Evolutionary conservation across 768 basidiomycete species (phyloP).

Genomic region (Lactifluus subvellereus): DNA sequence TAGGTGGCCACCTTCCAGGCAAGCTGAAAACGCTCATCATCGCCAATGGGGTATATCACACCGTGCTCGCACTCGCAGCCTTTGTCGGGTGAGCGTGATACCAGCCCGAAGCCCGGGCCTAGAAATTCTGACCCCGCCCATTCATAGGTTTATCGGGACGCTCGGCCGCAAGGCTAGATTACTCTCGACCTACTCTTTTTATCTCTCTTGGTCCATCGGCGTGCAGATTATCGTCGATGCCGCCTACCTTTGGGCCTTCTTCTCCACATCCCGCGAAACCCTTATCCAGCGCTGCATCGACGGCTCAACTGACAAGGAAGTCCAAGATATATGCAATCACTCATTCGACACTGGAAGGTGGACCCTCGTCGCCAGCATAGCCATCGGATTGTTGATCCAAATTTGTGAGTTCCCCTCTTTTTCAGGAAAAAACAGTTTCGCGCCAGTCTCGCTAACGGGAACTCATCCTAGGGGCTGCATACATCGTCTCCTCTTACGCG

Average conservation of each 20-base stretch:
- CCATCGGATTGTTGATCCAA: conserved; percentile 9
- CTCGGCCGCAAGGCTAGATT: conserved; percentile 15
- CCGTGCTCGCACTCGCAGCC: conserved; percentile 1
- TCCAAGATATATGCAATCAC: conserved; percentile 5
- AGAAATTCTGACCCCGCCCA: neutral
- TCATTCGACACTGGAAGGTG: conserved; percentile 1
- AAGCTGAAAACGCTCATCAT: neutral
- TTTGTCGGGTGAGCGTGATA: conserved; percentile 16
- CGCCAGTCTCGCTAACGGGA: neutral
- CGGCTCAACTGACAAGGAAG: conserved; percentile 8
- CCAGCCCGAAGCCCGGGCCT: neutral
- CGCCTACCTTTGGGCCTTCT: conserved; percentile 2
- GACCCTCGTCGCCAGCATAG: neutral
- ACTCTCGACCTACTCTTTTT: conserved; percentile 15
- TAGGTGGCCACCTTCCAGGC: conserved; percentile 2
- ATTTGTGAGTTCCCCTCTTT: conserved; percentile 4
- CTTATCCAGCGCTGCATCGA: conserved; percentile 17
- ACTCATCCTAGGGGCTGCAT: conserved; percentile 11
- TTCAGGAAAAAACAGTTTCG: neutral
- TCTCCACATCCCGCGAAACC: conserved; percentile 1
- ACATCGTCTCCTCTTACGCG: conserved; percentile 18
- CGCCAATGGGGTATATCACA: neutral
- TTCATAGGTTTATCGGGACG: conserved; percentile 17
- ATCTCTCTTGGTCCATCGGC: conserved; percentile 4
- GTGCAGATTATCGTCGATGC: conserved; percentile 11